These are phyloP conservation scores for Paraphaeosphaeria minitans DNA, from an alignment of 2,329 filamentous ascomycete species.

Conservation along the genomic window DNA sequence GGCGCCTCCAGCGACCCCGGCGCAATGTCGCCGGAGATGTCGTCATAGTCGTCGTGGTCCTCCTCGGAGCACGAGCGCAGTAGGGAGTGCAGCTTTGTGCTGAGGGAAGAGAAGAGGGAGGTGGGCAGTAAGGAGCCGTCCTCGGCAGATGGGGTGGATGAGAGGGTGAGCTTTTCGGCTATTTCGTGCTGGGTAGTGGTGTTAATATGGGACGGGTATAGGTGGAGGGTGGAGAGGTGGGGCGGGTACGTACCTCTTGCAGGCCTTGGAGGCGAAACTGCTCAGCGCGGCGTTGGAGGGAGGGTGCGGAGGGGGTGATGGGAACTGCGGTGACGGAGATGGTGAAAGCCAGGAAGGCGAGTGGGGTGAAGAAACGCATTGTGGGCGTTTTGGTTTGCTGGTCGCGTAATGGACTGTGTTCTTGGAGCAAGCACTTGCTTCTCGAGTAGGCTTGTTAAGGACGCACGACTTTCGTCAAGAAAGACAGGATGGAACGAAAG, in stretches of 20 bases:
- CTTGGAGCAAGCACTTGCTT: not conserved
- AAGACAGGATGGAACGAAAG: conserved; percentile 13
- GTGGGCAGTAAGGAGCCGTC: conserved; percentile 5
- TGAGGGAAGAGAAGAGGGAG: conserved; percentile 27
- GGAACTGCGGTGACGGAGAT: conserved; percentile 35
- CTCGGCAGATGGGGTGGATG: conserved; percentile 20
- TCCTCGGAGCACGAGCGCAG: conserved; percentile 20
- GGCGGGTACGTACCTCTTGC: conserved; percentile 33
- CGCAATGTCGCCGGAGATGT: conserved; percentile 43
- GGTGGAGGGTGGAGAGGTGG: not conserved
- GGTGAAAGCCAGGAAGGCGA: conserved; percentile 33
- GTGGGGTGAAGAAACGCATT: conserved; percentile 36
- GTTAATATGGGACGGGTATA: conserved; percentile 16
- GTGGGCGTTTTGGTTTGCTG: conserved; percentile 10
- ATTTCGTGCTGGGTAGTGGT: conserved; percentile 38
- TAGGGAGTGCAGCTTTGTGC: conserved; percentile 28
- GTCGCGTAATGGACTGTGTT: not conserved
- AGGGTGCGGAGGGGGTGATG: conserved; percentile 44
- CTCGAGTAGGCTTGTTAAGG: conserved; percentile 10
- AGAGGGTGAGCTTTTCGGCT: conserved; percentile 34
- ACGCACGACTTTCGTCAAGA: conserved; percentile 21
- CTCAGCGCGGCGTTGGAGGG: conserved; percentile 38
- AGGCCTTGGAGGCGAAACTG: conserved; percentile 42
- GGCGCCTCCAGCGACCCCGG: conserved; percentile 43
- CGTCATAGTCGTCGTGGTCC: conserved; percentile 33